phyloP scores from a whole-genome alignment of 768 basidiomycete genomes.

The Lactarius quietus region DNA sequence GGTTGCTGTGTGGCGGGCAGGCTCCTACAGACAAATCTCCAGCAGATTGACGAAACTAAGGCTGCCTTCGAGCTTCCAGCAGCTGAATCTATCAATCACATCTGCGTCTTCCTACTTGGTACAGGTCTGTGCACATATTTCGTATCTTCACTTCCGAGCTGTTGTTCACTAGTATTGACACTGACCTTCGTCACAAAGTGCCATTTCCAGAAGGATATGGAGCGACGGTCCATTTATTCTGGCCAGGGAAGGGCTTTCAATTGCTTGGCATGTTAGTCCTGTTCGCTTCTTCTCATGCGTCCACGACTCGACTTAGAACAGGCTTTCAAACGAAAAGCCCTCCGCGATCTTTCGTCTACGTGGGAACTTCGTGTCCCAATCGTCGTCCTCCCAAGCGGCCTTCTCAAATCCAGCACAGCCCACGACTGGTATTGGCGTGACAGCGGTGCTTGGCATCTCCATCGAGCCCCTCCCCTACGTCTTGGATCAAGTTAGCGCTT shows the following conservation, averaged over 20 bases:
- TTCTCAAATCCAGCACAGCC: constrained; percentile 32
- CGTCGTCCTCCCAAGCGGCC: constrained; percentile 33
- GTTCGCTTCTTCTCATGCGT: not conserved
- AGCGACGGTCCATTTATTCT: constrained; percentile 80
- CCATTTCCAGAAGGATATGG: constrained; percentile 83
- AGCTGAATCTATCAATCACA: constrained; percentile 75
- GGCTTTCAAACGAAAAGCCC: constrained; percentile 87
- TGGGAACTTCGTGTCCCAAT: constrained; percentile 49
- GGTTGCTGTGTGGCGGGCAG: constrained; percentile 79
- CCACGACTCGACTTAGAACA: constrained; percentile 31
- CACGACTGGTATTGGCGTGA: constrained; percentile 38
- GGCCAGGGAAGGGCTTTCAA: constrained; percentile 86
- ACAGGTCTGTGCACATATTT: constrained; percentile 48
- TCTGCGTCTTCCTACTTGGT: constrained; percentile 81
- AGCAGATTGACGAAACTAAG: constrained; percentile 80
- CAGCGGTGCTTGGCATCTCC: constrained; percentile 73
- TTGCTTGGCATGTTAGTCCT: constrained; percentile 72
- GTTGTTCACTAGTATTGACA: not conserved
- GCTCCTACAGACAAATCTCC: constrained; percentile 72
- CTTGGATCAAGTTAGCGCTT: constrained; percentile 49
- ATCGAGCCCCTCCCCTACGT: constrained; percentile 72
- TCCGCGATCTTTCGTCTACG: constrained; percentile 84
- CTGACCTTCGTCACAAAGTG: constrained; percentile 37
- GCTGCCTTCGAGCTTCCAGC: constrained; percentile 71
- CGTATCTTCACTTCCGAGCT: not conserved